Conservation (phyloP, 306 rosid species). For the Ormosia semicastrata region DNA sequence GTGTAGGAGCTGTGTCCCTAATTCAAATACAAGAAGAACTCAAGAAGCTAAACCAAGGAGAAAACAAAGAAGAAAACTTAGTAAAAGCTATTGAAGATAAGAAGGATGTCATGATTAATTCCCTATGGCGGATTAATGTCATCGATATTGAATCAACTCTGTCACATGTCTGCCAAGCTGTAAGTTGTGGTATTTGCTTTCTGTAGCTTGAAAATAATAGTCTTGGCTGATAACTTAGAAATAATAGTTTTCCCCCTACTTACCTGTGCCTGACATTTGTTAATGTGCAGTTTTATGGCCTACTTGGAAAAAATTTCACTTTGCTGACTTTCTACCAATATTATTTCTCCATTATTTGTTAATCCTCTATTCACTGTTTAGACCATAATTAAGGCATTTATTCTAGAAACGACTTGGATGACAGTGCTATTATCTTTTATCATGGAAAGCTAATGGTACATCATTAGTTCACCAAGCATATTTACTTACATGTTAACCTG, state of each 20-base stretch:
- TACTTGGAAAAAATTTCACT: not conserved
- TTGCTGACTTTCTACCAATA: not conserved
- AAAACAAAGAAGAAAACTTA: slow-evolving; percentile 67
- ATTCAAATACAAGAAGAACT: slow-evolving; percentile 91
- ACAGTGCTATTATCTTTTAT: not conserved
- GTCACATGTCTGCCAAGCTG: slow-evolving; percentile 81
- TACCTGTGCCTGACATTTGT: not conserved
- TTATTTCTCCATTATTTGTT: not conserved
- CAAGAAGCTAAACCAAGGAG: slow-evolving; percentile 64
- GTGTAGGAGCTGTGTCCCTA: slow-evolving; percentile 88
- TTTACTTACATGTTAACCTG: not conserved
- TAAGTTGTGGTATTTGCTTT: slow-evolving; percentile 53
- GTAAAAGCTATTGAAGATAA: slow-evolving; percentile 70
- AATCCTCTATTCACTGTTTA: not conserved
- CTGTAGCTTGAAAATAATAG: not conserved
- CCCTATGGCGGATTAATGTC: slow-evolving; percentile 90
- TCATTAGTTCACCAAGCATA: not conserved
- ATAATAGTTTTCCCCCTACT: not conserved
- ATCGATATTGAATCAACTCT: slow-evolving; percentile 91
- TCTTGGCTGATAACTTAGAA: not conserved
- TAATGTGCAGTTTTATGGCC: not conserved
- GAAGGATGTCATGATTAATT: slow-evolving; percentile 81
- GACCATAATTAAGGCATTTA: slow-evolving; percentile 1
- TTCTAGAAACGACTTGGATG: slow-evolving; percentile 9
- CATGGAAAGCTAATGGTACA: not conserved